Conservation (phyloP, 2,329 filamentous ascomycete species). For the Fusarium humuli region DNA sequence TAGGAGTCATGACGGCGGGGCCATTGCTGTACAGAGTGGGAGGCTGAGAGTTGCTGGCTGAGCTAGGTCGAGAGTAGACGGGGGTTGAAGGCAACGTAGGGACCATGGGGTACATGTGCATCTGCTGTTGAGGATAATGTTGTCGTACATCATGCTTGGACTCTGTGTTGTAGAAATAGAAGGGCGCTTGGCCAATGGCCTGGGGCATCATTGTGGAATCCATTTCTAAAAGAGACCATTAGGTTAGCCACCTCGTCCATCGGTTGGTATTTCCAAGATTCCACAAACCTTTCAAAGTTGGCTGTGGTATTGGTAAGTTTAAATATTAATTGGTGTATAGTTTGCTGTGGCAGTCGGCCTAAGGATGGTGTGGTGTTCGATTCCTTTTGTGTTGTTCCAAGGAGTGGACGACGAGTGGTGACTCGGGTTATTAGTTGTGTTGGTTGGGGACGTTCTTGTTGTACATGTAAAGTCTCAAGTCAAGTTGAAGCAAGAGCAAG, state of each 20-base stretch:
- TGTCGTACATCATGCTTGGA: conserved; percentile 78
- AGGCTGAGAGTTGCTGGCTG: conserved; percentile 73
- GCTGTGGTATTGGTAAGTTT: conserved; percentile 37
- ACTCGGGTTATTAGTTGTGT: conserved; percentile 46
- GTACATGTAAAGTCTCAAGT: conserved; percentile 48
- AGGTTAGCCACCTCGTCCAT: conserved; percentile 31
- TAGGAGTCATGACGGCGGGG: conserved; percentile 76
- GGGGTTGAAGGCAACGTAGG: conserved; percentile 71
- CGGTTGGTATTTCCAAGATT: conserved; percentile 31
- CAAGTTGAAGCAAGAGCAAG: conserved; percentile 34
- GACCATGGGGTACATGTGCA: conserved; percentile 66
- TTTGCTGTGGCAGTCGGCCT: conserved; percentile 43
- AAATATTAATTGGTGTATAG: conserved; percentile 47
- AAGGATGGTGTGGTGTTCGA: conserved; percentile 45
- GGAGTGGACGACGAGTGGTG: conserved; percentile 60
- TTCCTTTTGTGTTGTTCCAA: conserved; percentile 41
- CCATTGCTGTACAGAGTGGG: conserved; percentile 67
- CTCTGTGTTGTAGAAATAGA: conserved; percentile 89
- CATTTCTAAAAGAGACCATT: conserved; percentile 62
- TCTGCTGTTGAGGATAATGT: conserved; percentile 73
- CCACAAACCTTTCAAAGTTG: conserved; percentile 43
- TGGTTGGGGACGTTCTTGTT: conserved; percentile 46
- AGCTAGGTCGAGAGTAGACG: conserved; percentile 73
- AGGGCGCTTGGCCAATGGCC: conserved; percentile 77
- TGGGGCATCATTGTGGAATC: conserved; percentile 70